A percentile compares a stretch with the other conserved stretches of the same genome.
Conservation (phyloP, 495 filamentous ascomycete genomes). For the Penicillium pulvis region DNA sequence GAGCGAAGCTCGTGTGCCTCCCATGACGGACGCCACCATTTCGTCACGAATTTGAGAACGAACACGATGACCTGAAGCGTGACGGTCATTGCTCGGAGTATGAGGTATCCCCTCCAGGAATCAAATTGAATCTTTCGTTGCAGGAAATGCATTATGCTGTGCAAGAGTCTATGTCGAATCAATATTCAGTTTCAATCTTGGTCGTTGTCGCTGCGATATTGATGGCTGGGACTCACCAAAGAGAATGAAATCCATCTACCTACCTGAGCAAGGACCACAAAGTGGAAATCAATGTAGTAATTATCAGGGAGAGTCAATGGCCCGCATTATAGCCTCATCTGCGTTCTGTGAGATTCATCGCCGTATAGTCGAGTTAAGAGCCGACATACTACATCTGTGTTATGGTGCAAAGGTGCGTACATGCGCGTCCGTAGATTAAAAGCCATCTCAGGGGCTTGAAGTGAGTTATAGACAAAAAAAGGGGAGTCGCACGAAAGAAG, state of each 20-base stretch:
- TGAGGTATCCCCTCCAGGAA: conserved; percentile 1
- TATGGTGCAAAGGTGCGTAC: no score
- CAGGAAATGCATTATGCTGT: not conserved
- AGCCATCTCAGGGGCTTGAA: not conserved
- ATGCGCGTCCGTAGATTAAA: not conserved
- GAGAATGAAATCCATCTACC: not conserved
- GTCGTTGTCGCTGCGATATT: not conserved
- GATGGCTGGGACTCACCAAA: not conserved
- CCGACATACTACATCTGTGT: not conserved
- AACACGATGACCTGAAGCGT: not conserved
- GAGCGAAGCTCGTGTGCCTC: not conserved
- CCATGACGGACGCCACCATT: not conserved
- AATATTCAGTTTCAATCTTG: not conserved
- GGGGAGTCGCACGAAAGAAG: not conserved
- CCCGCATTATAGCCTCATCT: not conserved
- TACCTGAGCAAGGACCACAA: not conserved
- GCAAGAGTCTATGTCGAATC: not conserved
- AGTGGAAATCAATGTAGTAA: not conserved
- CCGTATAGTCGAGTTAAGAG: not conserved
- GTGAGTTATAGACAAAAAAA: not conserved
- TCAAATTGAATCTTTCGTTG: not conserved
- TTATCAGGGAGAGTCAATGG: not conserved
- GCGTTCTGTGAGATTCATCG: not conserved
- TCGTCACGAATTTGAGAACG: not conserved
- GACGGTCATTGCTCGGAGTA: not conserved